Evolutionary conservation across 805 yeast genomes (phyloP), one percentile per base, ranked within the genome.

Genomic region (Cyberlindnera xishuangbannaensis): DNA sequence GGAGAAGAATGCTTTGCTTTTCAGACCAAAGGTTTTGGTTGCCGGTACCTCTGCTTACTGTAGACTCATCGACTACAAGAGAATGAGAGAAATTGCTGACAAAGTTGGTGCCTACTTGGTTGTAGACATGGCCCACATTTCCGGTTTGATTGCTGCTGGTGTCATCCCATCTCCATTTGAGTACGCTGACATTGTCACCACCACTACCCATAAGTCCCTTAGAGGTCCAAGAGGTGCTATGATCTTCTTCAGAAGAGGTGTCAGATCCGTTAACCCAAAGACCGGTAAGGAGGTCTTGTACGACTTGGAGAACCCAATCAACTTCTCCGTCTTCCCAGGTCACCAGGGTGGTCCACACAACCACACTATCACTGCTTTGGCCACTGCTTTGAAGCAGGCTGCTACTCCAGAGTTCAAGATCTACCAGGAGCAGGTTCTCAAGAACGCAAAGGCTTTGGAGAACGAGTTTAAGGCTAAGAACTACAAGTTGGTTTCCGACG

Each of bases 221-320:
- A 84, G 98, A 71, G 98, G 98, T 42, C 98, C 98, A 61, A 85
- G 98, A 72, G 98, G 98, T 64, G 97, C 98, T 38, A 90, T 92
- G 96, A 92, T 92, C 62, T 92, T 92, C 74, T 92, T 83, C 76
- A 82, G 97, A 73, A 85, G 83, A 68, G 97, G 97, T 50, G 76
- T 85, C 38, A 78, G 95, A 66, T 75, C 78, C 47, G 76, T 78
- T 46, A 79, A 71, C 45, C 23, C 35, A 13, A 85, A 84, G 71
- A 76, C 77, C 48, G 97, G 96, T 47, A 84, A 83, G 61, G 88
- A 85, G 64, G 68, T 82, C 36, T 65, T 71, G 32, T 88, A 86
- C 60, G 96, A 90, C 53, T 74, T 90, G 55, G 97, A 90, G 64
- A 76, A 78, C 57, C 82, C 78, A 59, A 87, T 90, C 64, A 90